These are phyloP conservation scores for Pisolithus orientalis DNA, from an alignment of 768 basidiomycete genomes.

Conservation along the genomic window DNA sequence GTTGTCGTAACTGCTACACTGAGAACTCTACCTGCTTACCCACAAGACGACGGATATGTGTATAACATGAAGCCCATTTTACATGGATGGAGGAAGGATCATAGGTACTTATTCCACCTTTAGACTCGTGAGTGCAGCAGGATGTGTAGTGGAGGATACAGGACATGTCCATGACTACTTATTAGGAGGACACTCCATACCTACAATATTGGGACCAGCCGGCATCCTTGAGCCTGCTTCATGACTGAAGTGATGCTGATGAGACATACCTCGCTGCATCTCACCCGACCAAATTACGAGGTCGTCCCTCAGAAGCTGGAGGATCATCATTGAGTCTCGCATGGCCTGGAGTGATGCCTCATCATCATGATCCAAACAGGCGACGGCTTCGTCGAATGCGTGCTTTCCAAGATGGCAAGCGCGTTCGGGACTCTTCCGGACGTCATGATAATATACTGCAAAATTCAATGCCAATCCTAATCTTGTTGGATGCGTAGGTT, in stretches of 20 bases:
- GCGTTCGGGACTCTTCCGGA: constrained; percentile 76
- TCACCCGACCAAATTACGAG: constrained; percentile 81
- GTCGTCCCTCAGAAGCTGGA: constrained; percentile 81
- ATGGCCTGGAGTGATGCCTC: constrained; percentile 37
- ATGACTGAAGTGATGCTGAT: background rate
- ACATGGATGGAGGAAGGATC: too few species aligned
- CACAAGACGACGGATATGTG: background rate
- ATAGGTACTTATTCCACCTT: too few species aligned
- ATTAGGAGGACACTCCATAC: background rate
- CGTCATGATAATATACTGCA: constrained; percentile 90
- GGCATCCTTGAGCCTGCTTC: constrained; percentile 3
- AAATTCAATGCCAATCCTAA: constrained; percentile 88
- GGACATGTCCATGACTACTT: background rate
- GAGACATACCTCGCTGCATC: constrained; percentile 40
- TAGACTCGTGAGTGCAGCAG: background rate
- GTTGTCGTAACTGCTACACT: background rate
- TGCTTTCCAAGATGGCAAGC: constrained; percentile 88
- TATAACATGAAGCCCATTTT: background rate
- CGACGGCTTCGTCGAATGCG: constrained; percentile 86
- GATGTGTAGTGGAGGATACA: background rate
- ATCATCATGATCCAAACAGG: constrained; percentile 44
- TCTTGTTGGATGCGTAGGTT: constrained; percentile 78
- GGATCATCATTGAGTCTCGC: constrained; percentile 75
- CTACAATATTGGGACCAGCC: background rate
- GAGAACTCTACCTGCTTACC: background rate